Evolutionary conservation across 78 protist genomes (phyloP).

Genomic region (Isochrysis galbana): DNA sequence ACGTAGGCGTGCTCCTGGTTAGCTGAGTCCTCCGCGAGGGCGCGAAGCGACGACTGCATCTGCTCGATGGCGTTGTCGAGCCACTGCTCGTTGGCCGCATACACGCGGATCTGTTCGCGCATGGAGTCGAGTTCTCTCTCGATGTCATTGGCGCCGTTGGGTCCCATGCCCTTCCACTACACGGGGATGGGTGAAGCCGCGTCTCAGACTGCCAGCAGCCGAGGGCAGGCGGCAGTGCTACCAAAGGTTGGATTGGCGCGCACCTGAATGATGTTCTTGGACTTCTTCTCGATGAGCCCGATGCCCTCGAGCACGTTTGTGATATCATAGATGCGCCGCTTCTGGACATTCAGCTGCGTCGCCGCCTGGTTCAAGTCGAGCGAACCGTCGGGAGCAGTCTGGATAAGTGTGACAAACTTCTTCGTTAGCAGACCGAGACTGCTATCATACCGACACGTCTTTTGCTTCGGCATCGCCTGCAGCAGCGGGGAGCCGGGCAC

Average conservation of each 20-base stretch:
- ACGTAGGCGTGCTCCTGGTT: constrained; percentile 56
- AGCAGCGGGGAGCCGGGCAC: background rate
- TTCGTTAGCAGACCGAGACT: constrained; percentile 57
- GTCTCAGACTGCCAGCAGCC: no score
- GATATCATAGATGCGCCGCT: constrained; percentile 93
- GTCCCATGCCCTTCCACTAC: background rate
- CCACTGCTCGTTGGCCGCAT: background rate
- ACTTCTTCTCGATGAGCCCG: constrained; percentile 84
- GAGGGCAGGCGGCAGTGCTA: background rate
- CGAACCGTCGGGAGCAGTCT: constrained; percentile 52
- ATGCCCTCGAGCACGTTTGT: constrained; percentile 94
- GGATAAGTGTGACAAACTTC: constrained; percentile 49
- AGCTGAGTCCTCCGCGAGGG: background rate
- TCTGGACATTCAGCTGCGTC: constrained; percentile 69
- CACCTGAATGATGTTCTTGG: constrained; percentile 91
- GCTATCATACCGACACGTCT: constrained; percentile 37
- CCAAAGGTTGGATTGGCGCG: no score
- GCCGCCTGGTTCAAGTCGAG: constrained; percentile 79
- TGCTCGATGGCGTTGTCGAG: constrained; percentile 27
- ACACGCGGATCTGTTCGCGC: background rate
- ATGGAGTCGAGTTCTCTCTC: background rate
- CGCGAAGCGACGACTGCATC: background rate
- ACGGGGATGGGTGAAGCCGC: background rate
- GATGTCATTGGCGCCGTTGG: background rate
- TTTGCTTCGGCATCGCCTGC: constrained; percentile 24